A percentile compares a stretch with the other conserved stretches of the same genome.
These are phyloP conservation scores for Wickerhamomyces chaumierensis DNA, from an alignment of 805 yeast genomes.

Conservation along the genomic window DNA sequence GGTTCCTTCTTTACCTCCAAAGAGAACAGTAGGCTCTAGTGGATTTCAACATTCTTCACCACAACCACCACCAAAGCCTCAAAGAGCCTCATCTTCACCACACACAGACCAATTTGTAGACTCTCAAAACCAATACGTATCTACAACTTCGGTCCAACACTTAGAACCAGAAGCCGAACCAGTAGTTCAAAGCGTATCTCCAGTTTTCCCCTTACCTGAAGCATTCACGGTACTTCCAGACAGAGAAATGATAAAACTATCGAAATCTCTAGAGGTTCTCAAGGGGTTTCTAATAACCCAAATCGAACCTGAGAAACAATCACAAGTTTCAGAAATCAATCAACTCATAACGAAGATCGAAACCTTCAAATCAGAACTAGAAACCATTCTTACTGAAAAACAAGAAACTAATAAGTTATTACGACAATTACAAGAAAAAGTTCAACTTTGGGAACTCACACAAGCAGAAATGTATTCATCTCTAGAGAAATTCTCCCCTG, in stretches of 20 bases:
- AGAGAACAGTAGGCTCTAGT: no score
- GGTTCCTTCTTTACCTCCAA: neutral
- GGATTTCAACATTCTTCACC: neutral
- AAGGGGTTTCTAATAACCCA: slow-evolving; percentile 19
- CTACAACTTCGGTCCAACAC: no score
- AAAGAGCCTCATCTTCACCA: no score
- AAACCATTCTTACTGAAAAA: slow-evolving; percentile 20
- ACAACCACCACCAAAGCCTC: neutral
- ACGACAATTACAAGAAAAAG: slow-evolving; percentile 2
- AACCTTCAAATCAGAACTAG: slow-evolving; percentile 16
- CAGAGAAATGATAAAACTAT: slow-evolving; percentile 13
- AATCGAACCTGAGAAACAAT: slow-evolving; percentile 13
- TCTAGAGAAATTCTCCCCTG: slow-evolving; percentile 25
- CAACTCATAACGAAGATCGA: slow-evolving; percentile 15
- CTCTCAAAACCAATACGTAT: no score
- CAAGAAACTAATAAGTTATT: slow-evolving; percentile 9
- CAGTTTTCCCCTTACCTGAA: slow-evolving; percentile 10
- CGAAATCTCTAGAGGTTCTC: slow-evolving; percentile 11
- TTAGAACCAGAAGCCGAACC: no score
- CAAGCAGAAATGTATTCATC: slow-evolving; percentile 23
- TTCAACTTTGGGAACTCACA: slow-evolving; percentile 24
- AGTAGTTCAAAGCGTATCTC: neutral
- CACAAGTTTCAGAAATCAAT: slow-evolving; percentile 17
- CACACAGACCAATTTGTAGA: no score
- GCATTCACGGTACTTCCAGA: slow-evolving; percentile 13